phyloP scores from a whole-genome alignment of 352 stramenopile species.

The Globisporangium paroecandrum region DNA sequence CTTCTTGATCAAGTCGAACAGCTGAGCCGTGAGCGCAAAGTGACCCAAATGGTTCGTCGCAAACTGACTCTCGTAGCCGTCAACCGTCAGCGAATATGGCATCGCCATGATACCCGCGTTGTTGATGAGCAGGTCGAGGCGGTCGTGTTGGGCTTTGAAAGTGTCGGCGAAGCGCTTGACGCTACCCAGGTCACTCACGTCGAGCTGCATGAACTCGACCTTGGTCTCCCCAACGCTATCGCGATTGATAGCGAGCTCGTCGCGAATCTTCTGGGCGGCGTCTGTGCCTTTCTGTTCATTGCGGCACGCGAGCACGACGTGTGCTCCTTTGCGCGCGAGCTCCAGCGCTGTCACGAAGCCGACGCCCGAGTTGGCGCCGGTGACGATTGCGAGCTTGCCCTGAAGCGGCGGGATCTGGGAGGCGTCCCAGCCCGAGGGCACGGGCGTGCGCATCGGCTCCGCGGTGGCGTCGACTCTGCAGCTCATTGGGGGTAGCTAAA shows the following conservation, averaged over 20 bases:
- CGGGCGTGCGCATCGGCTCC: too few relatives aligned
- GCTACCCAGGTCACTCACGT: constrained; percentile 59
- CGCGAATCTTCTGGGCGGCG: constrained; percentile 33
- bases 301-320: constrained; percentile 67
- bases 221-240: constrained; percentile 25
- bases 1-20: constrained; percentile 39
- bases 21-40: constrained; percentile 57
- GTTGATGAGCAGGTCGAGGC: constrained; percentile 56
- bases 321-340: constrained; percentile 20
- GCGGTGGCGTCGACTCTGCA: too few relatives aligned
- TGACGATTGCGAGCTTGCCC: constrained; percentile 30
- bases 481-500: too few relatives aligned
- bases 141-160: constrained; percentile 18
- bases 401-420: constrained; percentile 32
- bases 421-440: constrained; percentile 23
- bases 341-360: constrained; percentile 27
- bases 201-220: constrained; percentile 62
- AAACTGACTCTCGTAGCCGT: constrained; percentile 62
- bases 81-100: constrained; percentile 26
- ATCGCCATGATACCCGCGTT: constrained; percentile 28
- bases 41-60: constrained; percentile 17
- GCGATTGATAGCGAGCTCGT: constrained; percentile 22
- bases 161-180: constrained; percentile 37
- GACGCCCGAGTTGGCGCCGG: constrained; percentile 28
- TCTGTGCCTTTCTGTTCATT: constrained; percentile 35